Evolutionary conservation across 2,329 filamentous ascomycete genomes (phyloP).

Genomic region (Nothopassalora personata): DNA sequence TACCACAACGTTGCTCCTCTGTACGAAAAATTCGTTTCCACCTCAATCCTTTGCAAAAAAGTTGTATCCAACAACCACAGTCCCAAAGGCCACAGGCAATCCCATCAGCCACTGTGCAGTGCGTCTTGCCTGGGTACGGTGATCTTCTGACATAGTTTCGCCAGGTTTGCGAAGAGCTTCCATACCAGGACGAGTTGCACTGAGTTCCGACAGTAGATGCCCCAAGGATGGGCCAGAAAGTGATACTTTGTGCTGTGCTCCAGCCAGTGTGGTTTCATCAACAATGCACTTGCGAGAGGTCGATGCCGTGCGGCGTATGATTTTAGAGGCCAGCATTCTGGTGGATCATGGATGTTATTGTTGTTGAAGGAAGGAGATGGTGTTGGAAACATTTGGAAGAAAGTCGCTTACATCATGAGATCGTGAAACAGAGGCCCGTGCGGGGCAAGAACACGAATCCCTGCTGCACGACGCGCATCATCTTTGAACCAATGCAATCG

Average conservation of each 20-base stretch:
- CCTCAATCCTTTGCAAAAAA: background rate
- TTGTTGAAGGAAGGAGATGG: background rate
- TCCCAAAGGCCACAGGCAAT: constrained; percentile 17
- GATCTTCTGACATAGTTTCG: constrained; percentile 26
- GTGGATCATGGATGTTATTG: background rate
- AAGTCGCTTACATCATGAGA: background rate
- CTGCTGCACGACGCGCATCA: too few species aligned
- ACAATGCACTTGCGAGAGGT: constrained; percentile 3
- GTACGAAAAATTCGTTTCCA: background rate
- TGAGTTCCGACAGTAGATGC: constrained; percentile 27
- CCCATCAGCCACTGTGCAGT: constrained; percentile 21
- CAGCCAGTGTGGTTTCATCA: constrained; percentile 17
- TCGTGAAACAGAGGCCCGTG: background rate
- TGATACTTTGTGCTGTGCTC: constrained; percentile 27
- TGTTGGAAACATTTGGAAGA: background rate
- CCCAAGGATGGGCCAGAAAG: constrained; percentile 26
- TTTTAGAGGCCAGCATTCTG: background rate
- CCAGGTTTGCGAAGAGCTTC: constrained; percentile 22
- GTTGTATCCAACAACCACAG: constrained; percentile 13
- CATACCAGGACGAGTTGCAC: constrained; percentile 28
- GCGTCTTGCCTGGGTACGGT: constrained; percentile 19
- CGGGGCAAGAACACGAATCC: background rate
- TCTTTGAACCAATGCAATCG: background rate
- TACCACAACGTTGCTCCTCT: too few species aligned
- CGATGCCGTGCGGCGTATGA: background rate